Base-by-base conservation (phyloP, 768 basidiomycete species). In the Russula virescens region DNA sequence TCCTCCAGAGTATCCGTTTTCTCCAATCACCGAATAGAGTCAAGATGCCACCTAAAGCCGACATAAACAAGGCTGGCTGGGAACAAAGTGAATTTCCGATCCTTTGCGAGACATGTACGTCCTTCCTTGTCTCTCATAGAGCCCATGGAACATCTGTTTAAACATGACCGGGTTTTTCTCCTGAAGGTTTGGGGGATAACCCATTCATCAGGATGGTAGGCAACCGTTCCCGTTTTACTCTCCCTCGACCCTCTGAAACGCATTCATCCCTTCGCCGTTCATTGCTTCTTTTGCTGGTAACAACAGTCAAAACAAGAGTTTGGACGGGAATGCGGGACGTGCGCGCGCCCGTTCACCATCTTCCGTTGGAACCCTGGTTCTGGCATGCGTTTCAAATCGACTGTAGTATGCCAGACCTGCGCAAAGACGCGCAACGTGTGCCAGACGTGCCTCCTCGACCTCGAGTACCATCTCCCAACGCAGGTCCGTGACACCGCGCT, bases 331-430 rank as follows among this genome's bases (percentile, higher is more conserved):
- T 99, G 97, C 75, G 98, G 98, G 66, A 96, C 96, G 57, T 99
- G 97, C 72, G 94, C 94, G 3, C 83, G 97, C 25, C 97, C 93
- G 2, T 96, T 95, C 76, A 96, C 92, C 52, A 89, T 98, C 68
- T 99, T 99, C 77, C 89, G 94, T 45, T 99, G 97, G 97, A 96
- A 98, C 71, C 95, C 97, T 2, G 97, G 97, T 49, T 78, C 86
- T 3, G 96, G 94, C 46, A 88, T 87, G 73, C 87, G 96, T 31
- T 98, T 84, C 84, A 98, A 98, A 80, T 90, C 93, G 62, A 99
- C 97, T 13, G 94, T 97, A 64, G 86, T 98, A 64, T 97, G 94
- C 75, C 95, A 96, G 74, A 96, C 95, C 4, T 98, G 96, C 69
- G 91, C 95, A 53, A 98, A 98, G 77, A 85, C 93, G 68, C 91